Conservation (phyloP, 352 stramenopile genomes). For the Thalassiosira livingstoniorum region DNA sequence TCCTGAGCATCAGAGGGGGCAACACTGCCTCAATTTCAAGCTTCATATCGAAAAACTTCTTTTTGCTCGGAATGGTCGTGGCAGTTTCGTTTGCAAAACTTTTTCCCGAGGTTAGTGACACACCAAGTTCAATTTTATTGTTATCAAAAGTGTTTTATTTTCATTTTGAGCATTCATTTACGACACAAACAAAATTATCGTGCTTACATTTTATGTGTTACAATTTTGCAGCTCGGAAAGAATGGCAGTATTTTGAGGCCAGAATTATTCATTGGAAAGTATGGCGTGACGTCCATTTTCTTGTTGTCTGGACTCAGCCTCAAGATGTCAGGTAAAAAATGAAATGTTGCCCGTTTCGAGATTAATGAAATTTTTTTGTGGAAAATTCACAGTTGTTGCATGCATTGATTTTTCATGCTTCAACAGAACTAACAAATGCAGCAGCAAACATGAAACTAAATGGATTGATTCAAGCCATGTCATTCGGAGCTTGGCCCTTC, state of each 20-base stretch:
- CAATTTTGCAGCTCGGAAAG: conserved; percentile 68
- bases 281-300: conserved; percentile 80
- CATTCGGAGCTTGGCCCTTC: conserved; percentile 76
- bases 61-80: conserved; percentile 75
- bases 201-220: not conserved
- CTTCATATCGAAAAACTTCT: conserved; percentile 78
- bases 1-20: not conserved
- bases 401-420: not conserved
- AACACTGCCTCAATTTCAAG: not conserved
- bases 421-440: conserved; percentile 63
- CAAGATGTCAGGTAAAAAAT: too few relatives aligned
- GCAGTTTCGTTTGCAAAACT: conserved; percentile 67
- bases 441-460: conserved; percentile 81
- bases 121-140: not conserved
- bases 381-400: conserved; percentile 20
- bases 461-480: conserved; percentile 67
- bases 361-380: too few relatives aligned
- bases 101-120: conserved; percentile 59
- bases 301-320: conserved; percentile 80
- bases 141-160: not conserved
- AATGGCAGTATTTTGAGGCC: conserved; percentile 73
- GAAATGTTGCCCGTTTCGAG: too few relatives aligned
- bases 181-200: too few relatives aligned
- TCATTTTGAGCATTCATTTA: not conserved
- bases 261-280: conserved; percentile 82